Base-by-base conservation (phyloP, 306 rosid species). In the Fagus crenata region DNA sequence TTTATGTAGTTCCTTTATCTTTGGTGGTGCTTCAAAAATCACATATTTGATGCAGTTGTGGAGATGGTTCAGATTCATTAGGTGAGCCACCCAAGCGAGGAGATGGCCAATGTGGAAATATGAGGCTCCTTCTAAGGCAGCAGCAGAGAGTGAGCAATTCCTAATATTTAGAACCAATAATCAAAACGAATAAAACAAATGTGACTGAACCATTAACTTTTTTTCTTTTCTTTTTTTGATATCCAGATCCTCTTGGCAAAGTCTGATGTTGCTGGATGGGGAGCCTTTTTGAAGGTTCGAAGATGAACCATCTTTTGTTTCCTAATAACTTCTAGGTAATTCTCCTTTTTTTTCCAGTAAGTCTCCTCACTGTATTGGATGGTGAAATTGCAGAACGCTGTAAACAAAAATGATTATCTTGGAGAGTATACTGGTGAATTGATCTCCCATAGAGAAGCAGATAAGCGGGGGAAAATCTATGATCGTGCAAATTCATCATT, bases 231-330 rank as follows among this genome's bases (percentile, higher is more conserved):
- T 60, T 12, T 63, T 49, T 75, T 33, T 77, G 33, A 41, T 76
- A 73, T 67, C 73, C 87, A 95, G 98, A 92, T 92, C 87, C 96
- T 95, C 74, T 84, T 95, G 86, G 92, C 88, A 31, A 90, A 89
- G 84, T 95, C 98, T 72, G 98, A 95, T 88, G 90, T 95, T 83
- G 96, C 97, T 65, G 98, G 98, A 82, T 95, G 98, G 98, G 98
- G 98, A 78, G 98, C 98, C 51, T 95, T 95, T 81, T 82, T 95
- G 77, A 95, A 95, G 98, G 98, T 95, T 60, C 11, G 73, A 69
- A 77, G 73, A 65, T 74, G 65, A 51, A 40, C 11, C 51, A 43
- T 43, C 51, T 43, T 43, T 8, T 32, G 15, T 79, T 79, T 63
- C 65, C 36, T 56, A 15, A 14, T 72, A 55, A 61, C 7, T 14